Evolutionary conservation across 2,329 filamentous ascomycete genomes (phyloP), one percentile per base, ranked within the genome.

Genomic region (Monilinia aucupariae): DNA sequence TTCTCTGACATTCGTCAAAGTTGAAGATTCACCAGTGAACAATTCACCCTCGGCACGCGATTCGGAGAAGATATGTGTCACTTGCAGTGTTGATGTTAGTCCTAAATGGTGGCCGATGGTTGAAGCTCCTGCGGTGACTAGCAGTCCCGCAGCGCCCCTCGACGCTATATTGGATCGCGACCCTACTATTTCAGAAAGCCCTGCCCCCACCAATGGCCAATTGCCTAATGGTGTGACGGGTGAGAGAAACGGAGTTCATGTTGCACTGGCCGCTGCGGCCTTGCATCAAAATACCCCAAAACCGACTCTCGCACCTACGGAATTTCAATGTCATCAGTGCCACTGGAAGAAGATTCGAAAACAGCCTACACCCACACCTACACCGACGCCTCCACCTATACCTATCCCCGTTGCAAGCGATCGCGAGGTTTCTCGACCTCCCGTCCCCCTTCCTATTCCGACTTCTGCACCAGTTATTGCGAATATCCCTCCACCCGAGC

Each of bases 321-420:
- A 80, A 65, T 88, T 85, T 67, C 87, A 91, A 74, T 92, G 89
- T 70, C 89, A 92, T 75, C 89, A 90, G 74, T 92, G 89, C 66
- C 80, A 82, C 69, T 73, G 78, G 67, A 81, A 76, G 67, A 87
- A 84, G 71, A 73, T 75, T 22, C 66, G 66, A 45, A 74, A 69
- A 64, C 66, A 71, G 49, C 63, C 68, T n/a, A 63, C 68, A 39
- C 63, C 68, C n/a, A 63, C 68, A 39, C 63, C 67, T 27, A 61
- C 64, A 54, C 65, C 67, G 39, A 53, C 47, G n/a, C 66, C 66
- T 47, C 64, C 65, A 62, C 54, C 41, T 25, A 58, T 58, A 15
- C 54, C 41, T 34, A 13, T 47, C 22, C n/a, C 30, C 8, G 34
- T 47, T 10, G 30, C 9, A 27, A 59, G 30, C 32, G 56, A 59